phyloP scores from a whole-genome alignment of 1,284 basidiomycete genomes.

The Stygiomarasmius scandens region DNA sequence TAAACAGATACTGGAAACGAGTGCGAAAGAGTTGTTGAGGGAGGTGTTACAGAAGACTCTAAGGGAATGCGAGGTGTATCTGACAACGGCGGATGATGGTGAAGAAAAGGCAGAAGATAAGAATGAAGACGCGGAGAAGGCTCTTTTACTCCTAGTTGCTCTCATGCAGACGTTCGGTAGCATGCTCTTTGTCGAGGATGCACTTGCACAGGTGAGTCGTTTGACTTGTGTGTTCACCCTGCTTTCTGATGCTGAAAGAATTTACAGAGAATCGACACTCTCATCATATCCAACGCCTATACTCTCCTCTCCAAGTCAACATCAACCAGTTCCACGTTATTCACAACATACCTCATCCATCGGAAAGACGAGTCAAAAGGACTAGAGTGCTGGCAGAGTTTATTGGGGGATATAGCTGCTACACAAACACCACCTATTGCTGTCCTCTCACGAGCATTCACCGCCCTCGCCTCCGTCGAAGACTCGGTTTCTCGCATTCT shows the following conservation, averaged over 20 bases:
- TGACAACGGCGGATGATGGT: not conserved
- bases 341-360: constrained; percentile 51
- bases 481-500: constrained; percentile 40
- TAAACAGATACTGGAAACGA: constrained; percentile 26
- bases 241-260: not conserved
- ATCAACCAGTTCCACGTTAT: constrained; percentile 44
- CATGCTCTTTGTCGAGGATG: constrained; percentile 41
- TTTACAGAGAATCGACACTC: constrained; percentile 48
- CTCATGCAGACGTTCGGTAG: constrained; percentile 46
- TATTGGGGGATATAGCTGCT: constrained; percentile 40
- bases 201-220: constrained; percentile 41
- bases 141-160: constrained; percentile 30
- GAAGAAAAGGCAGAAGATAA: not conserved
- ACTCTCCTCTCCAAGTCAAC: constrained; percentile 43
- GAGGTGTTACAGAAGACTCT: constrained; percentile 32
- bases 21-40: constrained; percentile 25
- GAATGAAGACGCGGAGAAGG: constrained; percentile 15
- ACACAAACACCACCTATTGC: constrained; percentile 16
- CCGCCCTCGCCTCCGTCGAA: constrained; percentile 35
- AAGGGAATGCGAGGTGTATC: constrained; percentile 29
- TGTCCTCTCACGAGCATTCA: constrained; percentile 38
- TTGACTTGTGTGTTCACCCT: not conserved
- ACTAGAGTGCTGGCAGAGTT: constrained; percentile 44
- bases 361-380: constrained; percentile 38
- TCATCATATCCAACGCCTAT: constrained; percentile 40